phyloP scores from a whole-genome alignment of 306 rosid species.

The Hippophae gyantsensis region DNA sequence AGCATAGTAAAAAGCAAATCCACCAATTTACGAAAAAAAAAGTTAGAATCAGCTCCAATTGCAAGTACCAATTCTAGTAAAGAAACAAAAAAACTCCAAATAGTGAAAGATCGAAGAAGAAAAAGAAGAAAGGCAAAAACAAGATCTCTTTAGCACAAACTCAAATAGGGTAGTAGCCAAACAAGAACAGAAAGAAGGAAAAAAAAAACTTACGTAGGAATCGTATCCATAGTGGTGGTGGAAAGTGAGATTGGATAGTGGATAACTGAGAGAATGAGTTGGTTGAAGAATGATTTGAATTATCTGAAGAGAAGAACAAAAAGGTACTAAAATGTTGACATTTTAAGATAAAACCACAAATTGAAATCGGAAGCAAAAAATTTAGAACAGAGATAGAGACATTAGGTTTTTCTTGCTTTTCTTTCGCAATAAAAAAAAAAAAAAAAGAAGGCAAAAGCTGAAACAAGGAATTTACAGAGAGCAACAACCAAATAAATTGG shows the following conservation, averaged over 20 bases:
- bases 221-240: slow-evolving; percentile 62
- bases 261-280: slow-evolving; percentile 7
- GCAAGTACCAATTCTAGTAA: not conserved
- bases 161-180: not conserved
- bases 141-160: slow-evolving; percentile 37
- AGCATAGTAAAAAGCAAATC: slow-evolving; percentile 31
- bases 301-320: slow-evolving; percentile 9
- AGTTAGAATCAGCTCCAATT: slow-evolving; percentile 14
- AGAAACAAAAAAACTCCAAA: not conserved
- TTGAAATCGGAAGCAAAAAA: slow-evolving; percentile 1
- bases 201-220: slow-evolving; percentile 49
- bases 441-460: slow-evolving; percentile 1
- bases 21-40: slow-evolving; percentile 14
- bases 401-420: not conserved
- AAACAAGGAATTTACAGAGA: slow-evolving; percentile 31
- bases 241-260: slow-evolving; percentile 4
- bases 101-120: slow-evolving; percentile 2
- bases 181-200: slow-evolving; percentile 2
- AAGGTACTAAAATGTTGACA: slow-evolving; percentile 38
- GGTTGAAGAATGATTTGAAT: slow-evolving; percentile 3
- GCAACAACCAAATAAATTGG: slow-evolving; percentile 30
- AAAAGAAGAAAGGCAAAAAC: slow-evolving; percentile 18
- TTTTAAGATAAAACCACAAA: slow-evolving; percentile 29
- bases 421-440: not conserved
- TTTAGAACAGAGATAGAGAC: slow-evolving; percentile 23